phyloP scores from a whole-genome alignment of 768 basidiomycete genomes.

The Saitozyma sp. region DNA sequence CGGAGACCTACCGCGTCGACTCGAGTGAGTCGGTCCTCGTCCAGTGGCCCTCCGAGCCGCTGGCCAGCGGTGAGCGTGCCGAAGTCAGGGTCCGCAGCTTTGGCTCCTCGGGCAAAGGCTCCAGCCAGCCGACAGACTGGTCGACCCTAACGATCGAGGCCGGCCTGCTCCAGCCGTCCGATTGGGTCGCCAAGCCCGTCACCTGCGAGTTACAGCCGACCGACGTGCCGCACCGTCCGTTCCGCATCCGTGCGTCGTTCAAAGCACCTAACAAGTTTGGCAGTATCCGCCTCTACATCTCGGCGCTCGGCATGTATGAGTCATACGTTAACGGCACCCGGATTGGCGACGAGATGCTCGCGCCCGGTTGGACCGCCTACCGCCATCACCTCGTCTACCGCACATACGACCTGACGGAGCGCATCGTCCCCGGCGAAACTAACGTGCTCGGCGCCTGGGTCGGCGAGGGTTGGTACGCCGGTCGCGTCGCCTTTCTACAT shows the following conservation, averaged over 20 bases:
- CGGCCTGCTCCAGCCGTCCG: conserved; percentile 22
- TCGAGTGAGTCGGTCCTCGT: conserved; percentile 33
- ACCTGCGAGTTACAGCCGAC: conserved; percentile 2
- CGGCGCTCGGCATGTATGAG: conserved; percentile 43
- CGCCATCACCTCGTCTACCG: conserved; percentile 39
- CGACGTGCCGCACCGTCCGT: conserved; percentile 27
- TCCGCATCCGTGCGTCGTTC: conserved; percentile 28
- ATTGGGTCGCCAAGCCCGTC: conserved; percentile 35
- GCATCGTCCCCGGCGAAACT: conserved; percentile 31
- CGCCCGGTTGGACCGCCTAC: conserved; percentile 49
- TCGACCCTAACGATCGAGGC: conserved; percentile 27
- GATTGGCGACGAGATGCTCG: conserved; percentile 39
- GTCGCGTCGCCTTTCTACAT: conserved; percentile 21
- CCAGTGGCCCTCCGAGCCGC: conserved; percentile 37
- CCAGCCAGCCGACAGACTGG: conserved; percentile 28
- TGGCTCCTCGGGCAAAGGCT: conserved; percentile 17
- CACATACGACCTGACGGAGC: conserved; percentile 30
- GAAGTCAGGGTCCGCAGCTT: conserved; percentile 21
- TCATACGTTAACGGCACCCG: conserved; percentile 35
- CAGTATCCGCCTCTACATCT: conserved; percentile 33
- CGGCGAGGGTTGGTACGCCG: conserved; percentile 37
- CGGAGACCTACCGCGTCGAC: conserved; percentile 14
- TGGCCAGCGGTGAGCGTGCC: conserved; percentile 30
- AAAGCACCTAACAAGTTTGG: neutral
- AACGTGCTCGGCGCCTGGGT: conserved; percentile 33